These are phyloP conservation scores for Paxillus rubicundulus DNA, from an alignment of 768 basidiomycete species.

Conservation along the genomic window DNA sequence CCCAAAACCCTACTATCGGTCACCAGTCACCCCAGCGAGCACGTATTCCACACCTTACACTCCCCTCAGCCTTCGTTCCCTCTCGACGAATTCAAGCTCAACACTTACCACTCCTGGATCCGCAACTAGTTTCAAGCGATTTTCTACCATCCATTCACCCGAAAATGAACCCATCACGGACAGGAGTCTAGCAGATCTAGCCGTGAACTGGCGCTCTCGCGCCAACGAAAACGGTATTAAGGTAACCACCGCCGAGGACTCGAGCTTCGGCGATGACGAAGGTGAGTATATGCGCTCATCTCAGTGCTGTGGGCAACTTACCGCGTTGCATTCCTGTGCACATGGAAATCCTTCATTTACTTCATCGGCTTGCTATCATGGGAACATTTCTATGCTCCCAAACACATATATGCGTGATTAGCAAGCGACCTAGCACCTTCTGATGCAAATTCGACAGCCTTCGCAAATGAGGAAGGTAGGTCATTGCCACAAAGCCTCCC, in stretches of 20 bases:
- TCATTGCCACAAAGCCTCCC: conserved; percentile 13
- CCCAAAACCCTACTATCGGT: conserved; percentile 45
- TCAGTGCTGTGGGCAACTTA: conserved; percentile 15
- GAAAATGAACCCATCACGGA: conserved; percentile 36
- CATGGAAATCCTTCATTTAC: conserved; percentile 8
- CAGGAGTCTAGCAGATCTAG: conserved; percentile 55
- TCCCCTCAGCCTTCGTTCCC: conserved; percentile 65
- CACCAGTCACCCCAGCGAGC: conserved; percentile 60
- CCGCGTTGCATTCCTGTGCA: neutral
- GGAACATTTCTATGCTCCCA: neutral
- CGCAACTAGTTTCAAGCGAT: conserved; percentile 38
- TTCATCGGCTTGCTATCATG: conserved; percentile 1
- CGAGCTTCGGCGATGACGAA: conserved; percentile 48
- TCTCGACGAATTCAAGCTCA: conserved; percentile 48
- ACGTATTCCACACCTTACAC: conserved; percentile 58
- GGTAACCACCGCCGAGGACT: conserved; percentile 44
- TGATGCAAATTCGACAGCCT: conserved; percentile 47
- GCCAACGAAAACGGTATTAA: conserved; percentile 72
- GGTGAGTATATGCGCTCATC: conserved; percentile 34
- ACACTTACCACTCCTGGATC: conserved; percentile 58
- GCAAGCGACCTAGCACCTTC: conserved; percentile 50
- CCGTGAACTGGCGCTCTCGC: conserved; percentile 69
- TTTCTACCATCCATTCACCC: conserved; percentile 43
- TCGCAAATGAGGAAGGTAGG: conserved; percentile 51
- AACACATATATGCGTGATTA: conserved; percentile 44